Evolutionary conservation across 129 eudicot species (phyloP).

Genomic region (Escallonia rubra): DNA sequence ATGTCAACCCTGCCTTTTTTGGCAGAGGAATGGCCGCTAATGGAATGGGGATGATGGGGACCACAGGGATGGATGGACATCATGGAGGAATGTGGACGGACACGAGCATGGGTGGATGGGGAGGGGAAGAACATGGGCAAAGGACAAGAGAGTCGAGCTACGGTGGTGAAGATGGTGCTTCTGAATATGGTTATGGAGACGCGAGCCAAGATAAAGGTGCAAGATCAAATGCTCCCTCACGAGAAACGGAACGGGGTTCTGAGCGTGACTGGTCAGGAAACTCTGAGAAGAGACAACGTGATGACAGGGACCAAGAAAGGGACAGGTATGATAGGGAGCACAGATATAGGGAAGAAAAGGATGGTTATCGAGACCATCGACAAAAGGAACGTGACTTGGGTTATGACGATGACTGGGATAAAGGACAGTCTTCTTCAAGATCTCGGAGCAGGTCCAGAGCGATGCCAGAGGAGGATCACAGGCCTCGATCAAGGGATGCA

Average conservation of each 20-base stretch:
- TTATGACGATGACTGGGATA: conserved; percentile 82
- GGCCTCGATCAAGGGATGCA: conserved; percentile 85
- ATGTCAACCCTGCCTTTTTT: conserved; percentile 91
- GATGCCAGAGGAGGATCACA: conserved; percentile 64
- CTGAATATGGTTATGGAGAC: conserved; percentile 88
- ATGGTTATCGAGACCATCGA: conserved; percentile 66
- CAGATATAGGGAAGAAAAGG: conserved; percentile 74
- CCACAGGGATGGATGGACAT: conserved; percentile 70
- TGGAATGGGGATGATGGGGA: conserved; percentile 88
- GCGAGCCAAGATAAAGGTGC: conserved; percentile 64
- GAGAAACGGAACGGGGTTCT: conserved; percentile 64
- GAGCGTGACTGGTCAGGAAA: conserved; percentile 82
- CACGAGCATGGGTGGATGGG: conserved; percentile 75
- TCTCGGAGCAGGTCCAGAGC: conserved; percentile 75
- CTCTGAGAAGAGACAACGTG: conserved; percentile 74
- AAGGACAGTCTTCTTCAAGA: conserved; percentile 76
- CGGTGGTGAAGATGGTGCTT: conserved; percentile 91
- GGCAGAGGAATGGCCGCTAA: conserved; percentile 69
- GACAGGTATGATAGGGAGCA: conserved; percentile 70
- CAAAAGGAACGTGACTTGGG: conserved; percentile 59
- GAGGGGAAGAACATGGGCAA: conserved; percentile 77
- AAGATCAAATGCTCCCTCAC: conserved; percentile 54
- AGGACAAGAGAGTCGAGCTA: conserved; percentile 79
- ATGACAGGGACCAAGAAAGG: conserved; percentile 62
- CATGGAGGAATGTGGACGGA: conserved; percentile 87